These are phyloP conservation scores for Avena eriantha DNA, from an alignment of 176 grass and related monocot genomes.

Conservation along the genomic window DNA sequence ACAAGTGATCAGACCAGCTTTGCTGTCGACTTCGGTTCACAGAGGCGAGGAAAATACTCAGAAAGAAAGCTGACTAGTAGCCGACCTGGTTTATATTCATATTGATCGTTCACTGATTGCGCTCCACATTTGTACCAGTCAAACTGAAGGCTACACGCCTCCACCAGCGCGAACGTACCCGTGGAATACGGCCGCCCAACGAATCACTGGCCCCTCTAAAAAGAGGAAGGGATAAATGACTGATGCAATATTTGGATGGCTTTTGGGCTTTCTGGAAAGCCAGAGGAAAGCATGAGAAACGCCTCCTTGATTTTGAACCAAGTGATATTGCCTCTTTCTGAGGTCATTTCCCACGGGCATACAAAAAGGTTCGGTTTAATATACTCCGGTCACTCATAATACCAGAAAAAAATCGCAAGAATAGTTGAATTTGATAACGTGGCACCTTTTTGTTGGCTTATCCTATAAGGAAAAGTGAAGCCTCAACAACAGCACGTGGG, in stretches of 20 bases:
- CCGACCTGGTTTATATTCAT: neutral
- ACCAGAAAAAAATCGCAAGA: conserved; percentile 3
- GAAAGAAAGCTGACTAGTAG: neutral
- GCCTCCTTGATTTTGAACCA: neutral
- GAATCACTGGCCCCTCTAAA: conserved; percentile 15
- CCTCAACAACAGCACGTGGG: conserved; percentile 2
- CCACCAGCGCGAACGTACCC: neutral
- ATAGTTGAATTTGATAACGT: neutral
- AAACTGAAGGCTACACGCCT: conserved; percentile 28
- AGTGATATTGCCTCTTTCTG: conserved; percentile 11
- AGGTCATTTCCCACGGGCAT: neutral
- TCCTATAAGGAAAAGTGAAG: neutral
- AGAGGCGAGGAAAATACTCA: neutral
- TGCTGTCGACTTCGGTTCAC: conserved; percentile 30
- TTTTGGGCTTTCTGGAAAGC: conserved; percentile 36
- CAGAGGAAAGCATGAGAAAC: neutral
- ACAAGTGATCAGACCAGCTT: conserved; percentile 8
- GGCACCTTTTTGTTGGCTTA: conserved; percentile 1
- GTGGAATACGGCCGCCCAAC: conserved; percentile 40
- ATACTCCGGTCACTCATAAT: neutral
- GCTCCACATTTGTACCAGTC: neutral
- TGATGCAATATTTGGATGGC: conserved; percentile 6
- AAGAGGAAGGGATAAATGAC: neutral
- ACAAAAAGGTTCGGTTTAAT: neutral
- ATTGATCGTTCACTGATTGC: neutral